Base-by-base conservation (phyloP, 2,329 filamentous ascomycete species). In the Coniosporium tulheliwenetii region DNA sequence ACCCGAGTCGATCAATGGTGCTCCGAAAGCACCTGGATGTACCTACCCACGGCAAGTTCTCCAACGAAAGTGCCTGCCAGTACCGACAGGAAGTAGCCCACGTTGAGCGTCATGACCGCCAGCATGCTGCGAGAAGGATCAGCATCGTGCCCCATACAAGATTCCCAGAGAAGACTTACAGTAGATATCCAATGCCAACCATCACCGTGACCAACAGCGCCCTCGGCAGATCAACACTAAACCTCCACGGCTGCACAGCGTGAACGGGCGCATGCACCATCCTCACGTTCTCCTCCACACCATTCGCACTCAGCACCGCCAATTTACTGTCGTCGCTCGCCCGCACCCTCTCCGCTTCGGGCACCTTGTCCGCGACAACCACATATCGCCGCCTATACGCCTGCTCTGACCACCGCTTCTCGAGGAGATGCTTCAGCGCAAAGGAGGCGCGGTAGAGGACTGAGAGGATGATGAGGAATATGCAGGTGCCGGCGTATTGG, bases 71-170 rank as follows among this genome's bases (percentile, higher is more conserved):
- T 73, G 10, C 81, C 81, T 4, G 68, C 79, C 9, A 93, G 69
- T n/a, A 87, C 71, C 0, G 82, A 86, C 41, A 85, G 61, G 57
- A 89, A 89, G 57, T 91, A 91, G 10, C 84, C 85, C 12, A 89
- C 73, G 51, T 91, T 91, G 66, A 85, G 76, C 1, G 83, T 87
- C 85, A 91, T 94, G 55, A 93, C 81, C 10, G 82, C 84, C 63
- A 94, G 65, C 86, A 94, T 94, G 44, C 86, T 94, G 50, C 19
- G 19, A 26, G 19, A 26, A 26, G 19, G 7, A 56, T 51, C 37
- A 54, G 47, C 38, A 33, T 30, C 19, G 19, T 14, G 10, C 19
- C 19, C 19, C 19, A 4, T 3, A 7, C 19, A 7, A 26, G 7
- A 3, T 26, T 26, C 19, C 19, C 7, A 26, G 7, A 2, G 10